These are phyloP conservation scores for Penicillium sp. DNA, from an alignment of 2,329 filamentous ascomycete genomes.

Conservation along the genomic window DNA sequence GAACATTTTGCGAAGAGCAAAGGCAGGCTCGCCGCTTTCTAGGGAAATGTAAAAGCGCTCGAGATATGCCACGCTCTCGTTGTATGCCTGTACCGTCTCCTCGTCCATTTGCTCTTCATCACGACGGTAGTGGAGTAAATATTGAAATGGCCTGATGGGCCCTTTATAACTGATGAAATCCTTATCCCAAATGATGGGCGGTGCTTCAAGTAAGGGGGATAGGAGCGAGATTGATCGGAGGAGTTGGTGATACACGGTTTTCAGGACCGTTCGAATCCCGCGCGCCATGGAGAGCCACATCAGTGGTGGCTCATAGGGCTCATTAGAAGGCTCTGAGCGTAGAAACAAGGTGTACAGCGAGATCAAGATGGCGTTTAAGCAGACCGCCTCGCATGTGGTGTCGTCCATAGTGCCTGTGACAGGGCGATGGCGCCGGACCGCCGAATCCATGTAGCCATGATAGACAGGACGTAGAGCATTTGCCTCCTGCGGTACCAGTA, in stretches of 20 bases:
- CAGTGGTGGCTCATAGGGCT: conserved; percentile 16
- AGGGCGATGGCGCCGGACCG: conserved; percentile 13
- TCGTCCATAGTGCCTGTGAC: conserved; percentile 13
- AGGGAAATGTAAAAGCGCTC: conserved; percentile 13
- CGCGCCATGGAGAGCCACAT: conserved; percentile 18
- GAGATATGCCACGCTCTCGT: conserved; percentile 9
- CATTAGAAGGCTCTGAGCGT: conserved; percentile 13
- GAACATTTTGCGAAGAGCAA: conserved; percentile 21
- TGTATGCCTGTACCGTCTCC: conserved; percentile 8
- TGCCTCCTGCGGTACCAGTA: conserved; percentile 13
- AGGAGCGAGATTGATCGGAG: conserved; percentile 13
- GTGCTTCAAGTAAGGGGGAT: conserved; percentile 13
- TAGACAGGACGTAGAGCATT: conserved; percentile 14
- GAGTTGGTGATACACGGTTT: conserved; percentile 9
- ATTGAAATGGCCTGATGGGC: conserved; percentile 9
- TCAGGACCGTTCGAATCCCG: conserved; percentile 17
- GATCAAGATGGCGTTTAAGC: conserved; percentile 16
- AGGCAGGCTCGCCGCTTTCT: conserved; percentile 2
- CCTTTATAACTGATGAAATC: conserved; percentile 2
- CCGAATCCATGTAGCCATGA: conserved; percentile 19
- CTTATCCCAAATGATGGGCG: conserved; percentile 9
- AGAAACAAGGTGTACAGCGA: conserved; percentile 19
- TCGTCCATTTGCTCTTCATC: conserved; percentile 11
- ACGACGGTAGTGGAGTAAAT: conserved; percentile 15
- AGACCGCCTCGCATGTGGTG: conserved; percentile 15